Evolutionary conservation across 805 yeast species (phyloP).

Genomic region (Saturnispora bothae): DNA sequence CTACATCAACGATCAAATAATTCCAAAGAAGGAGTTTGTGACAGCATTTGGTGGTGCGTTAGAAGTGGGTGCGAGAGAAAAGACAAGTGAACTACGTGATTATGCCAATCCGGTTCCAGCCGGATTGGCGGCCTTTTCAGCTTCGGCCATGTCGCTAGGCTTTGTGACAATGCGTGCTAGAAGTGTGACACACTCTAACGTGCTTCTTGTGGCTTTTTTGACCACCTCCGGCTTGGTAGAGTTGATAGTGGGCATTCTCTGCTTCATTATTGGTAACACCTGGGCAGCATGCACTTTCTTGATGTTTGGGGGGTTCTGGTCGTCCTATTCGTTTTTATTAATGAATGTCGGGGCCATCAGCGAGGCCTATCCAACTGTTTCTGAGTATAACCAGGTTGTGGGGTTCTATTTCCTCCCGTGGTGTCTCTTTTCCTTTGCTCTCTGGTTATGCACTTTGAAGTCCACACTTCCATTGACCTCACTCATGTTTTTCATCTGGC

Average conservation of each 20-base stretch:
- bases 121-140: slow-evolving; percentile 40
- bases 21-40: slow-evolving; percentile 45
- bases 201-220: slow-evolving; percentile 35
- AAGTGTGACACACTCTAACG: slow-evolving; percentile 33
- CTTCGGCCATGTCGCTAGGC: slow-evolving; percentile 38
- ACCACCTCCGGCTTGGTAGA: slow-evolving; percentile 43
- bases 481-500: slow-evolving; percentile 34
- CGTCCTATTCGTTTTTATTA: slow-evolving; percentile 36
- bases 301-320: slow-evolving; percentile 48
- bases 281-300: slow-evolving; percentile 46
- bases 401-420: slow-evolving; percentile 43
- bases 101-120: slow-evolving; percentile 43
- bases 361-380: slow-evolving; percentile 28
- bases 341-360: slow-evolving; percentile 35
- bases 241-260: slow-evolving; percentile 41
- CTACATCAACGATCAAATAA: slow-evolving; percentile 32
- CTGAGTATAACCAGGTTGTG: slow-evolving; percentile 33
- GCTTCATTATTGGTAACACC: slow-evolving; percentile 40
- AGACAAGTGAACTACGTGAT: slow-evolving; percentile 18
- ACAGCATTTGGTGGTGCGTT: slow-evolving; percentile 55
- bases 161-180: slow-evolving; percentile 36
- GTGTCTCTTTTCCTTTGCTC: slow-evolving; percentile 38
- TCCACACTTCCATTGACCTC: slow-evolving; percentile 34
- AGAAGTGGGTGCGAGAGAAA: slow-evolving; percentile 31
- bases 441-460: slow-evolving; percentile 38